Base-by-base conservation (phyloP, 2,329 filamentous ascomycete genomes). In the Pseudonectria foliicola region DNA sequence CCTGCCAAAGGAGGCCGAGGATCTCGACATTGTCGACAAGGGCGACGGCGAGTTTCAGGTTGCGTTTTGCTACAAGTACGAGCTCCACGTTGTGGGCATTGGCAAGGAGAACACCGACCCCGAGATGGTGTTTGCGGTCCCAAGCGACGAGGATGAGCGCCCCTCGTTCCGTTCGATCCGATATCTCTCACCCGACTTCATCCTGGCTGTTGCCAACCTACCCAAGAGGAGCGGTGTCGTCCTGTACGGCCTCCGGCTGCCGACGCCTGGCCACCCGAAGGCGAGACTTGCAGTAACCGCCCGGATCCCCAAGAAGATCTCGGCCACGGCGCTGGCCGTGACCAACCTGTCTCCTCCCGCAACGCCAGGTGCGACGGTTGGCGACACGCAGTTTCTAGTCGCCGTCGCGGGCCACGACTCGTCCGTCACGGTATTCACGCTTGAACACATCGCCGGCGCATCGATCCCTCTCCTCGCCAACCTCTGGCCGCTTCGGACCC, bases 381-480 rank as follows among this genome's bases (percentile, higher is more conserved):
- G 74, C 34, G 78, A 83, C 39, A 75, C 80, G 30, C 87, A 95
- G 60, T 83, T 87, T 45, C 75, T 83, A 30, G 71, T 95, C 45
- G 89, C 88, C 6, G 77, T 93, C 11, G 84, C 85, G 3, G 82
- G 82, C 7, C 82, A 84, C 49, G 85, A 93, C 57, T 78, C 80
- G 40, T 87, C 85, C 10, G 80, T 95, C 45, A 77, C 76, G 5
- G 64, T 95, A 18, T 83, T 81, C 59, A 89, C 85, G 1, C 64
- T 94, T 38, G 83, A 93, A 45, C 84, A 86, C 54, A 67, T 67
- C 39, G 55, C 61, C 13, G 57, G 66, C 23, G 57, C 56, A 14
- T 56, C 58, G 7, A 56, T 76, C 30, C 67, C 71, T 27, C 56
- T 80, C 25, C 59, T 80, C 28, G 52, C 63, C 36, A 64, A 73